phyloP scores from a whole-genome alignment of 1,284 basidiomycete species.

The Apiotrichum akiyoshidainum region DNA sequence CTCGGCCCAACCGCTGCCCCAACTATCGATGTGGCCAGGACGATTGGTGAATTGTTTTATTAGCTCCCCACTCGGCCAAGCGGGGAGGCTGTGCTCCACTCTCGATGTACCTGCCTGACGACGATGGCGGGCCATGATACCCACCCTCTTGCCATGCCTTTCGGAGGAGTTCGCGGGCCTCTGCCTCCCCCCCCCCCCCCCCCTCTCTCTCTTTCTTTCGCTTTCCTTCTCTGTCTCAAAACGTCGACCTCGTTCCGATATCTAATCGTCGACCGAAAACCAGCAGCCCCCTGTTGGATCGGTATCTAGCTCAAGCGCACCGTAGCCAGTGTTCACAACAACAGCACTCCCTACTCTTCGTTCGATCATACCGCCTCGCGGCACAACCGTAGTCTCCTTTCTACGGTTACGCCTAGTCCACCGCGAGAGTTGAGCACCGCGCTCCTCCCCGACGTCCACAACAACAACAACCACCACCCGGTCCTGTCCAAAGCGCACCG shows the following conservation, averaged over 20 bases:
- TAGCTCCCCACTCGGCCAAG: too few species aligned
- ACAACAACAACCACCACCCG: neutral
- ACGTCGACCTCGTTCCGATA: neutral
- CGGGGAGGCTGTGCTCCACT: too few species aligned
- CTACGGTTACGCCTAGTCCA: conserved; percentile 2
- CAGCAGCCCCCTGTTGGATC: neutral
- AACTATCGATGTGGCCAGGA: too few species aligned
- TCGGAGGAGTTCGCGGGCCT: too few species aligned
- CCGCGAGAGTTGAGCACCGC: conserved; percentile 18
- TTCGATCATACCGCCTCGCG: conserved; percentile 8
- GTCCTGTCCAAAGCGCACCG: neutral
- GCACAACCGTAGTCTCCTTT: neutral
- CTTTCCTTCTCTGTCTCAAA: neutral
- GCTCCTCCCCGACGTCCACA: conserved; percentile 12
- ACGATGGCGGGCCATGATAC: too few species aligned
- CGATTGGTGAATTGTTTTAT: too few species aligned
- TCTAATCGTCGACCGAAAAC: conserved; percentile 6
- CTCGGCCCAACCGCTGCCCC: too few species aligned
- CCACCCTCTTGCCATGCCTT: too few species aligned
- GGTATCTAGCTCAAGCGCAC: conserved; percentile 4
- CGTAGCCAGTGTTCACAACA: neutral
- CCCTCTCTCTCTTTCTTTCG: neutral
- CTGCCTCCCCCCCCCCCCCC: too few species aligned
- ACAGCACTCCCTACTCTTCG: neutral
- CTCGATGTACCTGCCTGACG: too few species aligned